Conservation (phyloP, 192 early-diverging fungal genomes). For the Umbelopsis sp. region DNA sequence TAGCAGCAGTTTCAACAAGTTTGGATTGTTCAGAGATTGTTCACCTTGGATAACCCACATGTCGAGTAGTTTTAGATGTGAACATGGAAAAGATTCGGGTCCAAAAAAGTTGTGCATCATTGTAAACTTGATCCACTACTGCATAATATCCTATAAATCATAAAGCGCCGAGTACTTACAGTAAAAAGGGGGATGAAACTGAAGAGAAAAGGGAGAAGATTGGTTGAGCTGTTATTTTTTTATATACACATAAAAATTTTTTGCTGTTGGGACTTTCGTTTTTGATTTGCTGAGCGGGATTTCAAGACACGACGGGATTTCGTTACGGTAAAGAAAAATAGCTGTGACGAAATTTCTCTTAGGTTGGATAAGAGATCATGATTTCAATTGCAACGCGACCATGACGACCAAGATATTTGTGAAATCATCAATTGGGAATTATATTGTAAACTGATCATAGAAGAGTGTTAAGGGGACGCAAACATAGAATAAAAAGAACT, state of each 20-base stretch:
- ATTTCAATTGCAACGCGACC: conserved; percentile 1
- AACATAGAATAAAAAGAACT: neutral
- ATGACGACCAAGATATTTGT: too few species aligned
- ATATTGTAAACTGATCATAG: conserved; percentile 1
- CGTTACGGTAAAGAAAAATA: too few species aligned
- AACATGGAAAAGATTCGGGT: conserved; percentile 22
- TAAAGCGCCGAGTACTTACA: neutral
- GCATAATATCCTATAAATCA: neutral
- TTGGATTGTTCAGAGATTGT: conserved; percentile 20
- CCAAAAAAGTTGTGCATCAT: conserved; percentile 20
- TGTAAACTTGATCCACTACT: conserved; percentile 1
- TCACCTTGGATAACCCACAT: conserved; percentile 18
- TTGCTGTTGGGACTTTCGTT: too few species aligned
- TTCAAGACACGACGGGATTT: too few species aligned
- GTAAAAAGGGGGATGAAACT: neutral
- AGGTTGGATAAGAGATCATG: too few species aligned
- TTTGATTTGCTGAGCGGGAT: too few species aligned
- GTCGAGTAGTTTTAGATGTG: conserved; percentile 20
- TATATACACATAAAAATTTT: neutral
- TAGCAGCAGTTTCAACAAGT: neutral
- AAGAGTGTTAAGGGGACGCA: neutral
- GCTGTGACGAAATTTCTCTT: too few species aligned
- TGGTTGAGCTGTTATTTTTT: neutral
- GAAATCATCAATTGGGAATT: neutral
- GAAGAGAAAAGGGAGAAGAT: neutral